Evolutionary conservation across 768 basidiomycete species (phyloP), one percentile per base, ranked within the genome.

Genomic region (Tephrocybe sp.): DNA sequence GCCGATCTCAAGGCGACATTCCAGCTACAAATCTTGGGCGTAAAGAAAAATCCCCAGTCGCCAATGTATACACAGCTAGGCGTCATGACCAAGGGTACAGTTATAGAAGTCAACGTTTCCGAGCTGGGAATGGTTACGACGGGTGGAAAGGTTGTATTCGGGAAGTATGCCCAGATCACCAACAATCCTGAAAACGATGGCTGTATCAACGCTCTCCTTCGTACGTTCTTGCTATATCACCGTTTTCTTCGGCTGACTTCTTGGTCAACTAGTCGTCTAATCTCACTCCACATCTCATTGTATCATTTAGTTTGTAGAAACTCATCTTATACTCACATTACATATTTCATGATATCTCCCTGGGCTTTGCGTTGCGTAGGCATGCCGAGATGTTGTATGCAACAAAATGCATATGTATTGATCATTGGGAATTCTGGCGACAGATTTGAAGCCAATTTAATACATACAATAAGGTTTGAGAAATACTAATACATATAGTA

Each of bases 1-100:
- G 94, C 96, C 50, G 96, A 98, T 65, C 74, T 98, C 41, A 98
- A 96, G 71, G 97, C 96, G 7, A 99, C 97, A 3, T 99, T 99
- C 83, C 97, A 99, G 68, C 78, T 99, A 4, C 94, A 96, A 59
- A 98, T 99, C 58, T 75, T 99, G 38, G 92, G 92, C 39, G 97
- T 99, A 50, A 99, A 99, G 80, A 98, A 98, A 77, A 99, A 99
- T 64, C 97, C 97, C 21, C 97, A 98, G 67, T 97, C 94, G 17
- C 96, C 97, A 0, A 95, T 95, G 90, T 95, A 94, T 65, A 94
- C 93, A 0, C 91, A 93, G 63, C 83, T 95, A 34, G 96, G 96
- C 45, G 97, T 99, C 32, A 81, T 99, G 73, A 98, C 97, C 3
- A 98, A 98, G 69, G 97, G 97, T 43, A 99, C 97, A 1, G 86